Evolutionary conservation across 176 grass and related monocot genomes (phyloP).

Genomic region (Avena eriantha): DNA sequence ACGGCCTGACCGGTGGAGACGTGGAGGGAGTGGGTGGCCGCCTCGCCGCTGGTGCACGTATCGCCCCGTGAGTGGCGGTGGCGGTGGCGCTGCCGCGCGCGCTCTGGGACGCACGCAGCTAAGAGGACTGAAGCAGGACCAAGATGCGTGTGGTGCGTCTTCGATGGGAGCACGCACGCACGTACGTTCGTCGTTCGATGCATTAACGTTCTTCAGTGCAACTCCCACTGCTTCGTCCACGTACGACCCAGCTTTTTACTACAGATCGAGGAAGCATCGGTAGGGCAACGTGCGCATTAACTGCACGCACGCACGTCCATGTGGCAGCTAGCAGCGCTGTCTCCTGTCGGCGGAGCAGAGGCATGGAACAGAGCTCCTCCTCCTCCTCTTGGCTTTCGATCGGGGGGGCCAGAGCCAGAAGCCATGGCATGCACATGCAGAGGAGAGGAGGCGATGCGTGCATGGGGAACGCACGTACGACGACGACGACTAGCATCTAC

Average conservation of each 20-base stretch:
- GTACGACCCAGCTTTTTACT: neutral
- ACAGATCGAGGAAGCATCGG: neutral
- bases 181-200: no score
- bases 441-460: neutral
- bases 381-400: slow-evolving; percentile 35
- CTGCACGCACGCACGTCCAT: no score
- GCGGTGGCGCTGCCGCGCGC: no score
- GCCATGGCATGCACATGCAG: neutral
- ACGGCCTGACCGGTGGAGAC: no score
- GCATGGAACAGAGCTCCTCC: neutral
- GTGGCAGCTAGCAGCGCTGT: neutral
- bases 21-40: no score
- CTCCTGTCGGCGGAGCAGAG: slow-evolving; percentile 30
- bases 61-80: no score
- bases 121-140: neutral
- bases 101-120: neutral
- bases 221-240: neutral
- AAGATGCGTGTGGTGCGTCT: neutral
- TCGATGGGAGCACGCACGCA: no score
- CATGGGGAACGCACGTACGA: slow-evolving; percentile 32
- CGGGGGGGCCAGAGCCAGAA: neutral
- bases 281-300: neutral
- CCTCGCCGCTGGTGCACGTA: no score
- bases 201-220: neutral
- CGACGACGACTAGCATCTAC: no score